Conservation (phyloP, 2,329 filamentous ascomycete genomes). For the Aotearoamyces nothofagi region DNA sequence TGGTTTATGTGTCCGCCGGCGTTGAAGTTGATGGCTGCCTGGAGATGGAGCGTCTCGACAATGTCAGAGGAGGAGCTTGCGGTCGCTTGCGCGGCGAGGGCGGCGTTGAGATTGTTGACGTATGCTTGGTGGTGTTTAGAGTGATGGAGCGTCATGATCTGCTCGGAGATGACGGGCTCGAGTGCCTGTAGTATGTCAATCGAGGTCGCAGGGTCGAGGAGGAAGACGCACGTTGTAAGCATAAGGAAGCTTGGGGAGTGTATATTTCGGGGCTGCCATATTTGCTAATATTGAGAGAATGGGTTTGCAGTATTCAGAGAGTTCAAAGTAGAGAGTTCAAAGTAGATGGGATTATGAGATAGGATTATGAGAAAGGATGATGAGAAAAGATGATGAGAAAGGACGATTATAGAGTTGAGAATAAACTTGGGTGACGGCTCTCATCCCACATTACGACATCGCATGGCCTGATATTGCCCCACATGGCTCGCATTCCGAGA, state of each 20-base stretch:
- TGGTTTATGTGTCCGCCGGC: conserved; percentile 91
- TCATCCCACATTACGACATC: no score
- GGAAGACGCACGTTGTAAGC: conserved; percentile 53
- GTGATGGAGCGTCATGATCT: conserved; percentile 76
- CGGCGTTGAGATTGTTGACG: conserved; percentile 59
- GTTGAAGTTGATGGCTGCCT: conserved; percentile 68
- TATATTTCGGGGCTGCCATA: conserved; percentile 37
- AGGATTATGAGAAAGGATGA: no score
- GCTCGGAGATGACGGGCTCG: conserved; percentile 57
- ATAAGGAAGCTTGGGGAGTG: conserved; percentile 51
- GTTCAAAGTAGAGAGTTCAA: no score
- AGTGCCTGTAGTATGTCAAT: conserved; percentile 33
- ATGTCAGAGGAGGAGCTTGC: conserved; percentile 43
- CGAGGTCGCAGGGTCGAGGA: background rate
- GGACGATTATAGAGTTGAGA: no score
- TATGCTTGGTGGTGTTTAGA: conserved; percentile 68
- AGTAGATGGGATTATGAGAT: no score
- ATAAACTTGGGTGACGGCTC: no score
- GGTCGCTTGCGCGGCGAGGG: conserved; percentile 41
- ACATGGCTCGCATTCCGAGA: no score
- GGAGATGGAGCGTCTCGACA: conserved; percentile 48
- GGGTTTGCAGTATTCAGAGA: no score
- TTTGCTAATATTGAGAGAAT: no score
- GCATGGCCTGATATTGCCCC: no score
- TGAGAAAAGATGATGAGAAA: no score